These are phyloP conservation scores for Ophiocordyceps sinensis DNA, from an alignment of 2,329 filamentous ascomycete species.

Conservation along the genomic window DNA sequence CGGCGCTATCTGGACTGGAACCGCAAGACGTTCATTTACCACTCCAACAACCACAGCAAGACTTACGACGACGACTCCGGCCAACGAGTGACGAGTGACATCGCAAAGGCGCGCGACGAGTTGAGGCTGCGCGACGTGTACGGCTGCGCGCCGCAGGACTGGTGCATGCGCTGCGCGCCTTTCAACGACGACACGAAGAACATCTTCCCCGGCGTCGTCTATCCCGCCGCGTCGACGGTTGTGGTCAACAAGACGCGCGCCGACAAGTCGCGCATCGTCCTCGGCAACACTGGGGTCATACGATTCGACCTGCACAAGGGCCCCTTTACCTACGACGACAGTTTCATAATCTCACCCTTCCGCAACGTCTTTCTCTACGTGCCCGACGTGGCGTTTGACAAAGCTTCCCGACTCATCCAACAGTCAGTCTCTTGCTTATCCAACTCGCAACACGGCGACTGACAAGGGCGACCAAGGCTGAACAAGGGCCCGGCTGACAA, in stretches of 20 bases:
- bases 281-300: constrained; percentile 45
- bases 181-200: constrained; percentile 33
- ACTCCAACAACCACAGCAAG: constrained; percentile 35
- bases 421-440: constrained; percentile 7
- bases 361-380: constrained; percentile 37
- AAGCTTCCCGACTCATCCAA: constrained; percentile 21
- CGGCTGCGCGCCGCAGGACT: constrained; percentile 46
- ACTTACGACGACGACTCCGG: constrained; percentile 32
- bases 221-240: constrained; percentile 32
- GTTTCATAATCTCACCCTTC: constrained; percentile 43
- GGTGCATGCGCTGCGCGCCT: constrained; percentile 41
- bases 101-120: constrained; percentile 32
- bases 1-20: constrained; percentile 58
- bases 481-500: constrained; percentile 25
- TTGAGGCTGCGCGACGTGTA: constrained; percentile 42
- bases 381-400: constrained; percentile 32
- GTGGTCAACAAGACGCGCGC: constrained; percentile 38
- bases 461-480: constrained; percentile 13
- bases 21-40: constrained; percentile 48
- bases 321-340: constrained; percentile 40
- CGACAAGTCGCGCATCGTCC: constrained; percentile 36
- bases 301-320: constrained; percentile 50
- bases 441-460: not conserved
- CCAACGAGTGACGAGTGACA: constrained; percentile 28
- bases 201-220: constrained; percentile 36